Conservation (phyloP, 2,329 filamentous ascomycete species). For the Cucurbitaria berberidis region DNA sequence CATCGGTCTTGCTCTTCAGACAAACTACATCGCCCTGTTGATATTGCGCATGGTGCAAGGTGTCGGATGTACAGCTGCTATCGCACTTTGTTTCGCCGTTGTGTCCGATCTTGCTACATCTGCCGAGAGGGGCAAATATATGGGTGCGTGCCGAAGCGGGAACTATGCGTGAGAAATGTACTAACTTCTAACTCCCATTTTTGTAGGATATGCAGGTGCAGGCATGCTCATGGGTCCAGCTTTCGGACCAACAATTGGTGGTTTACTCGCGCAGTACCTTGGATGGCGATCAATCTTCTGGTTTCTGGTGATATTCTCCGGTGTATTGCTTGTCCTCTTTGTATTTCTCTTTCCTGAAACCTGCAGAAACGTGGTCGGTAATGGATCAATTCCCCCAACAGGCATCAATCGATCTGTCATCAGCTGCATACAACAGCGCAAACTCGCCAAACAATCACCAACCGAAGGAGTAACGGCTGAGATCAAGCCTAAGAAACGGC, state of each 20-base stretch:
- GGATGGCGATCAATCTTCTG: constrained; percentile 52
- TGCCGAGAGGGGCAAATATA: constrained; percentile 74
- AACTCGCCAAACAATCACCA: constrained; percentile 12
- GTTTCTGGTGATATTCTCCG: constrained; percentile 51
- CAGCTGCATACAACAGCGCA: constrained; percentile 38
- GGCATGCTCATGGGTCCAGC: constrained; percentile 49
- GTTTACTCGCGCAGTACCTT: constrained; percentile 37
- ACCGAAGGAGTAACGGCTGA: not conserved
- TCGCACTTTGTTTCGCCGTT: constrained; percentile 70
- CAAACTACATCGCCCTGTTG: constrained; percentile 44
- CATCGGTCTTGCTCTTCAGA: constrained; percentile 47
- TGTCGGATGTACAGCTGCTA: constrained; percentile 50
- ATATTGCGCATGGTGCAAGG: constrained; percentile 48
- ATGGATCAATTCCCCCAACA: constrained; percentile 44
- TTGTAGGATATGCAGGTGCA: constrained; percentile 62
- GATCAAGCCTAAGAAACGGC: constrained; percentile 17
- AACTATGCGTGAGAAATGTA: not conserved
- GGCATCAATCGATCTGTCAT: constrained; percentile 41
- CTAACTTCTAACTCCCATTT: not conserved
- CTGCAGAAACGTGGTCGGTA: constrained; percentile 52
- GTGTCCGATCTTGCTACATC: constrained; percentile 74
- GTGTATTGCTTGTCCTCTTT: constrained; percentile 43
- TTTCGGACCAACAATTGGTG: constrained; percentile 47
- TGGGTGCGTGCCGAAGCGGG: constrained; percentile 46
- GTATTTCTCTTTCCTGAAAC: constrained; percentile 53